A percentile compares a stretch with the other conserved stretches of the same genome.
Evolutionary conservation across 2,329 filamentous ascomycete genomes (phyloP).

Genomic region (Neofusicoccum sp.): DNA sequence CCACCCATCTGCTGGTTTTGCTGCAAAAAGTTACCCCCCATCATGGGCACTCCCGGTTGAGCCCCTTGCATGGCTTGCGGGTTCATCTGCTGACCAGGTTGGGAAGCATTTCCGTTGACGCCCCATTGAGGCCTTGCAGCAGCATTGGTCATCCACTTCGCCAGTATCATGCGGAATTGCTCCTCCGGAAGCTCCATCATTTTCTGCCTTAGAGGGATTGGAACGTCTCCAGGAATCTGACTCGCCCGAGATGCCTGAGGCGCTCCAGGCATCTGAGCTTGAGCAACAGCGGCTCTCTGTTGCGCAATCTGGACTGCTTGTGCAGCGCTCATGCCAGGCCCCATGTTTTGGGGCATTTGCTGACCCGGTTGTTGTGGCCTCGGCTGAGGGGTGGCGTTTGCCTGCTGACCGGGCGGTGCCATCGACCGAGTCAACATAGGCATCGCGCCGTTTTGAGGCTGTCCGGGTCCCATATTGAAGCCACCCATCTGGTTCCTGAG

Average conservation of each 20-base stretch:
- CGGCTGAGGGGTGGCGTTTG: slow-evolving; percentile 38
- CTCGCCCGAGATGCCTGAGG: slow-evolving; percentile 37
- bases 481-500: slow-evolving; percentile 51
- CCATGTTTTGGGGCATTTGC: slow-evolving; percentile 34
- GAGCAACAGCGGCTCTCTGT: slow-evolving; percentile 33
- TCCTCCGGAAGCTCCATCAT: slow-evolving; percentile 39
- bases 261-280: slow-evolving; percentile 31
- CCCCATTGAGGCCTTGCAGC: neutral
- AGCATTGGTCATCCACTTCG: neutral
- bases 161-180: slow-evolving; percentile 29
- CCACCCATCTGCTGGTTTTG: slow-evolving; percentile 24
- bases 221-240: slow-evolving; percentile 36
- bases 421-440: slow-evolving; percentile 53
- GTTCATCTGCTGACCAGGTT: slow-evolving; percentile 37
- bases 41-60: slow-evolving; percentile 34
- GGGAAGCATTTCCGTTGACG: slow-evolving; percentile 20
- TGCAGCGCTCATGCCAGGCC: slow-evolving; percentile 30
- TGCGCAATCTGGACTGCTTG: slow-evolving; percentile 39
- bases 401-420: slow-evolving; percentile 47
- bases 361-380: slow-evolving; percentile 38
- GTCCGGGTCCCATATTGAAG: slow-evolving; percentile 44
- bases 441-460: slow-evolving; percentile 49
- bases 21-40: slow-evolving; percentile 33
- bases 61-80: slow-evolving; percentile 29
- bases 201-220: slow-evolving; percentile 34